Evolutionary conservation across 2,329 filamentous ascomycete species (phyloP).

Genomic region (Parastagonospora nodorum): DNA sequence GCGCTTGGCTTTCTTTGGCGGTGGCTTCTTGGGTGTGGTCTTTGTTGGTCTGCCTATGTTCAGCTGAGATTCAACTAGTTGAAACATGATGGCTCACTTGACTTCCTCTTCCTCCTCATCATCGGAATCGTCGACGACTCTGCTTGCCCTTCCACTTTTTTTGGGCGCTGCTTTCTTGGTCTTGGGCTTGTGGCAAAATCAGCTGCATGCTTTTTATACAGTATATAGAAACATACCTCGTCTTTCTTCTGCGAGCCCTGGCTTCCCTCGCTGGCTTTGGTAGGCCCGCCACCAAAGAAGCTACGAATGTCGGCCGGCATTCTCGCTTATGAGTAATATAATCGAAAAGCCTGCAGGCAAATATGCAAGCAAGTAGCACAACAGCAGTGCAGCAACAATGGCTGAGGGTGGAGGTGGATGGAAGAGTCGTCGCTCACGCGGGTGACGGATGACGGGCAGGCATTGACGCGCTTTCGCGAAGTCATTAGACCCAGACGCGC

Average conservation of each 20-base stretch:
- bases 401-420: constrained; percentile 3
- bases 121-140: constrained; percentile 71
- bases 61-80: constrained; percentile 21
- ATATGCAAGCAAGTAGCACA: background rate
- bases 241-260: constrained; percentile 39
- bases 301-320: constrained; percentile 89
- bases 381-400: constrained; percentile 1
- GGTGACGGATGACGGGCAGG: constrained; percentile 4
- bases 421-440: background rate
- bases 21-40: constrained; percentile 60
- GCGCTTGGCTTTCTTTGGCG: constrained; percentile 61
- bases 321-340: background rate
- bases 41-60: constrained; percentile 43
- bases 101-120: constrained; percentile 60
- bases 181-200: constrained; percentile 28
- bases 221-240: constrained; percentile 27
- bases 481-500: constrained; percentile 25
- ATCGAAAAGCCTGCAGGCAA: background rate
- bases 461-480: constrained; percentile 27
- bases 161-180: constrained; percentile 48
- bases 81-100: constrained; percentile 22
- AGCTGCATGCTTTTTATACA: constrained; percentile 3
- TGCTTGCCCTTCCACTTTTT: constrained; percentile 47
- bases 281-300: constrained; percentile 85
- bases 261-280: constrained; percentile 52